Evolutionary conservation across 169 alveolate species (phyloP).

Genomic region (Cardiosporidium cionae): DNA sequence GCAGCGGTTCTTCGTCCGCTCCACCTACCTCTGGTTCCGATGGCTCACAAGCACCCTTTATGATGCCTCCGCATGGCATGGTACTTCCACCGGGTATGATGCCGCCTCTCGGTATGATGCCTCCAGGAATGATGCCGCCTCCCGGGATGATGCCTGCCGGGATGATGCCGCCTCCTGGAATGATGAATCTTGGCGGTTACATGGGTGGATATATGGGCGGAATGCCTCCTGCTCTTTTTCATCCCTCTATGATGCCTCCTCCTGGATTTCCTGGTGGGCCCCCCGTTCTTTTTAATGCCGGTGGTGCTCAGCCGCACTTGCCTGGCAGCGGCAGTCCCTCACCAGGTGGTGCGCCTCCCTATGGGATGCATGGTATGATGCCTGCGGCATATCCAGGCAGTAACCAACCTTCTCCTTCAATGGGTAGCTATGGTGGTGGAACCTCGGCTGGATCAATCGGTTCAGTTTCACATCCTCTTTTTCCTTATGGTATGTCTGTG

Average conservation of each 20-base stretch:
- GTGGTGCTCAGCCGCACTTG: neutral
- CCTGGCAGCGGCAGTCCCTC: neutral
- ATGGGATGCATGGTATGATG: neutral
- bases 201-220: neutral
- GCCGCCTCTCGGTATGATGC: neutral
- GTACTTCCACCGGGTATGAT: conserved; percentile 1
- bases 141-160: neutral
- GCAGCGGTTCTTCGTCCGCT: neutral
- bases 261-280: neutral
- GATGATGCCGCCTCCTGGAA: conserved; percentile 9
- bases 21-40: neutral
- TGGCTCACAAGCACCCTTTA: neutral
- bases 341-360: neutral
- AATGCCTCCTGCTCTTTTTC: neutral
- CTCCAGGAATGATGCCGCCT: conserved; percentile 13
- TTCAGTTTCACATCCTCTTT: neutral
- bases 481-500: neutral
- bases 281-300: neutral
- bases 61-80: neutral
- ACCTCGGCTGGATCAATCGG: neutral
- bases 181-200: neutral
- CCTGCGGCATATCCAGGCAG: neutral
- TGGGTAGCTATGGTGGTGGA: neutral
- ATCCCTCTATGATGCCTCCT: conserved; percentile 9
- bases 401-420: neutral